Evolutionary conservation across 768 basidiomycete species (phyloP).

Genomic region (Russula dissimulans): DNA sequence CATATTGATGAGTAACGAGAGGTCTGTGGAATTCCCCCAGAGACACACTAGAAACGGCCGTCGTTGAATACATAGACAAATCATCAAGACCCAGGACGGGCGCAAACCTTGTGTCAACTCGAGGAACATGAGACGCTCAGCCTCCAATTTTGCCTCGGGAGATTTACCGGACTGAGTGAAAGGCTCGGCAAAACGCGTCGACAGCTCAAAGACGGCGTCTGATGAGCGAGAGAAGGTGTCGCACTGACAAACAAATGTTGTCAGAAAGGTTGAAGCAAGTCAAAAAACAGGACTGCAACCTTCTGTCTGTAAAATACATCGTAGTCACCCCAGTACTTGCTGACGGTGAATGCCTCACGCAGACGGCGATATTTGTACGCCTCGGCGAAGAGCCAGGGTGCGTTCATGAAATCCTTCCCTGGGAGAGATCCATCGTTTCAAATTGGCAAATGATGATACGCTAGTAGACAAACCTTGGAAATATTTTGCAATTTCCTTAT

Average conservation of each 20-base stretch:
- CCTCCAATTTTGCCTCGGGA: constrained; percentile 49
- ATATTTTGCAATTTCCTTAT: constrained; percentile 92
- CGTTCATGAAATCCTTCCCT: constrained; percentile 92
- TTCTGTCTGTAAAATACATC: constrained; percentile 96
- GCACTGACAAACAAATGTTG: constrained; percentile 39
- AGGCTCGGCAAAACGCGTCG: constrained; percentile 83
- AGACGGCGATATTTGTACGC: constrained; percentile 89
- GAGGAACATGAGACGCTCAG: constrained; percentile 77
- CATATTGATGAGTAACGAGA: constrained; percentile 95
- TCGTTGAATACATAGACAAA: constrained; percentile 1
- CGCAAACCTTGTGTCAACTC: constrained; percentile 80
- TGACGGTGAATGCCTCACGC: constrained; percentile 87
- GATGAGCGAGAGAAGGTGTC: constrained; percentile 91
- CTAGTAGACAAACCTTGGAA: constrained; percentile 58
- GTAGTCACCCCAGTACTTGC: constrained; percentile 83
- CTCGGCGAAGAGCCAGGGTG: constrained; percentile 94
- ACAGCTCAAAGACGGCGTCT: constrained; percentile 90
- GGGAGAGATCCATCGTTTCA: background rate
- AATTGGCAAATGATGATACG: background rate
- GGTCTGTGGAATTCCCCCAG: constrained; percentile 96
- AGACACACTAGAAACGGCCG: constrained; percentile 57
- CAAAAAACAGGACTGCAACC: constrained; percentile 28
- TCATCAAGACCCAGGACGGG: background rate
- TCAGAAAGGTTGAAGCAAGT: background rate
- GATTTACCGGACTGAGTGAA: constrained; percentile 52